Evolutionary conservation across 768 basidiomycete genomes (phyloP).

Genomic region (Lactarius sp.): DNA sequence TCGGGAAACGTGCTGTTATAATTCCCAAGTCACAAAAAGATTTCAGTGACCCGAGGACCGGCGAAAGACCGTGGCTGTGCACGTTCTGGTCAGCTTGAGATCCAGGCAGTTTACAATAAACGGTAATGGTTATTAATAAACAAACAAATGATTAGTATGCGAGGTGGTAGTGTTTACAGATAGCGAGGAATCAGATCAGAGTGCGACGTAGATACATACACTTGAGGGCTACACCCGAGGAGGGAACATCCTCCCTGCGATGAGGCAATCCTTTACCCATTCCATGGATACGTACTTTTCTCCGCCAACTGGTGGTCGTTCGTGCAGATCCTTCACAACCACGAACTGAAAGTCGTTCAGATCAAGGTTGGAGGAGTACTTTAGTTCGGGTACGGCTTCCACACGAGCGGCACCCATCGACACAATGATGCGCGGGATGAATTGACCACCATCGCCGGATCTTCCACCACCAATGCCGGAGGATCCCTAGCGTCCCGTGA

Average conservation of each 20-base stretch:
- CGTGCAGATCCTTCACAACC: slow-evolving; percentile 48
- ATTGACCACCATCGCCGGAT: slow-evolving; percentile 37
- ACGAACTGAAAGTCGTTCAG: slow-evolving; percentile 52
- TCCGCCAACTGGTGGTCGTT: slow-evolving; percentile 26
- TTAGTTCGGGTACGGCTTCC: slow-evolving; percentile 53
- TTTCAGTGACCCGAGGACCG: too few relatives aligned
- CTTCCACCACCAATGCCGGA: slow-evolving; percentile 20
- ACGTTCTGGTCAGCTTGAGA: not conserved
- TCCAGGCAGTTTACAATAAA: not conserved
- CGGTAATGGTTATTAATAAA: slow-evolving; percentile 7
- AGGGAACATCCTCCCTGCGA: slow-evolving; percentile 51
- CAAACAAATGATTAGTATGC: slow-evolving; percentile 3
- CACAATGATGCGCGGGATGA: slow-evolving; percentile 61
- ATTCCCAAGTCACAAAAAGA: too few relatives aligned
- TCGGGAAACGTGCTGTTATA: too few relatives aligned
- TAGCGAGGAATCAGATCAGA: slow-evolving; percentile 5
- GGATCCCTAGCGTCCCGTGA: slow-evolving; percentile 14
- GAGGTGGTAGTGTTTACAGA: not conserved
- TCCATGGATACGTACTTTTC: slow-evolving; percentile 47
- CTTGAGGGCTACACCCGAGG: slow-evolving; percentile 21
- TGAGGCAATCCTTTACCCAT: slow-evolving; percentile 78
- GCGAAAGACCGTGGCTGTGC: too few relatives aligned
- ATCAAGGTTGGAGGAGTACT: slow-evolving; percentile 35
- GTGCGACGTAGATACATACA: not conserved
- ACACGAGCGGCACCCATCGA: slow-evolving; percentile 74